Conservation (phyloP, 1,284 basidiomycete genomes). For the Sanghuangporus baumii region DNA sequence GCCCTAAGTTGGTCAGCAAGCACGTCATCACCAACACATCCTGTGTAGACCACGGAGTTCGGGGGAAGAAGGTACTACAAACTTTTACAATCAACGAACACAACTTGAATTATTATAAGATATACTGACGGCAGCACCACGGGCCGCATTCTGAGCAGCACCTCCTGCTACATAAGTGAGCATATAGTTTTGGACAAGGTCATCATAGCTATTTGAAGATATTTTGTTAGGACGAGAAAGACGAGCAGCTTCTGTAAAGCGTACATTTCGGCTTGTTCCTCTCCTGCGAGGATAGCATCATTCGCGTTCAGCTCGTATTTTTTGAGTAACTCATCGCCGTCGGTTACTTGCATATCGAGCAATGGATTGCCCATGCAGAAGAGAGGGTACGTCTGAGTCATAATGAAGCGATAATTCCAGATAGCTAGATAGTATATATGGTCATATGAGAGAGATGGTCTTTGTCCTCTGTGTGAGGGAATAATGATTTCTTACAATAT, state of each 20-base stretch:
- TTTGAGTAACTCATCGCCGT: constrained; percentile 79
- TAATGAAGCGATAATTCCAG: background rate
- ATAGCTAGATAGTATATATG: background rate
- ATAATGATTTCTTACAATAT: background rate
- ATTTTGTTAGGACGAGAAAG: background rate
- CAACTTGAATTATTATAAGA: background rate
- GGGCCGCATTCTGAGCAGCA: constrained; percentile 94
- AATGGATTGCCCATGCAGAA: constrained; percentile 88
- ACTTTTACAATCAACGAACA: background rate
- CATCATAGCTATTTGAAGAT: constrained; percentile 66
- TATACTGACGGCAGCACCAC: constrained; percentile 85
- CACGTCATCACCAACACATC: constrained; percentile 90
- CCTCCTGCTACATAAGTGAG: constrained; percentile 95
- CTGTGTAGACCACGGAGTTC: constrained; percentile 92
- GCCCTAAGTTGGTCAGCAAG: constrained; percentile 85
- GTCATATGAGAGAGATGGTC: no score
- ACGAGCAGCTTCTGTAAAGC: constrained; percentile 22
- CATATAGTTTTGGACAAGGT: constrained; percentile 74
- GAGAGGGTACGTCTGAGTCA: constrained; percentile 39
- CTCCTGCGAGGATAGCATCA: constrained; percentile 93
- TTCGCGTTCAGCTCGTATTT: constrained; percentile 94
- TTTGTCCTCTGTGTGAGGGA: background rate
- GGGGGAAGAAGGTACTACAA: constrained; percentile 82
- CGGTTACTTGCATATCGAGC: constrained; percentile 83
- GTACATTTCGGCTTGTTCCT: constrained; percentile 83